phyloP scores from a whole-genome alignment of 495 filamentous ascomycete genomes.

The Penicillium fimorum region DNA sequence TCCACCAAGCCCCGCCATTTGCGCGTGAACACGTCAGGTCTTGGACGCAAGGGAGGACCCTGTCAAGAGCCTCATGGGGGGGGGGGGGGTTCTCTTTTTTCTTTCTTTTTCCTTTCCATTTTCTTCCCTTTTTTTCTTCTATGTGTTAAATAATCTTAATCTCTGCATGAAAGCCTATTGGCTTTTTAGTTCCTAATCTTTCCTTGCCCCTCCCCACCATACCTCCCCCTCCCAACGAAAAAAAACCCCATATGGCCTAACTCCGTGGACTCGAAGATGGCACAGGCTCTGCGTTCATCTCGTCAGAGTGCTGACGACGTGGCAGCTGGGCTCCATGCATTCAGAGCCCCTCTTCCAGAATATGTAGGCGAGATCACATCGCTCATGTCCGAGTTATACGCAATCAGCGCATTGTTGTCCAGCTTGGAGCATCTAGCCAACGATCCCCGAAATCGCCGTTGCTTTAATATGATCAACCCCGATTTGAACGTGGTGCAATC shows the following conservation, averaged over 20 bases:
- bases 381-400: constrained; percentile 54
- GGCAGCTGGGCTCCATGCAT: constrained; percentile 51
- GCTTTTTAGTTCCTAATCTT: constrained; percentile 1
- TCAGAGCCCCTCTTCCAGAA: constrained; percentile 52
- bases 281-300: constrained; percentile 49
- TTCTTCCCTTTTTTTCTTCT: background rate
- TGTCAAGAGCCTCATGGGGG: constrained; percentile 30
- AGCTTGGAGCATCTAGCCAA: constrained; percentile 42
- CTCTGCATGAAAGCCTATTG: constrained; percentile 11
- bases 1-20: constrained; percentile 32
- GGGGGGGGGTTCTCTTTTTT: background rate
- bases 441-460: constrained; percentile 32
- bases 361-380: constrained; percentile 54
- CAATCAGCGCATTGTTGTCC: constrained; percentile 50
- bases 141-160: constrained; percentile 14
- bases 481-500: constrained; percentile 47
- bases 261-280: constrained; percentile 32
- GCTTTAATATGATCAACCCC: constrained; percentile 32
- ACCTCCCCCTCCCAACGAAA: background rate
- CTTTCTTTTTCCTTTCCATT: background rate
- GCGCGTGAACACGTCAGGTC: constrained; percentile 32
- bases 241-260: constrained; percentile 27
- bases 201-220: constrained; percentile 1
- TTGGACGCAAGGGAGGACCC: constrained; percentile 17
- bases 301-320: constrained; percentile 54